Evolutionary conservation across 1,284 basidiomycete genomes (phyloP), one percentile per base, ranked within the genome.

Genomic region (Naganishia liquefaciens): DNA sequence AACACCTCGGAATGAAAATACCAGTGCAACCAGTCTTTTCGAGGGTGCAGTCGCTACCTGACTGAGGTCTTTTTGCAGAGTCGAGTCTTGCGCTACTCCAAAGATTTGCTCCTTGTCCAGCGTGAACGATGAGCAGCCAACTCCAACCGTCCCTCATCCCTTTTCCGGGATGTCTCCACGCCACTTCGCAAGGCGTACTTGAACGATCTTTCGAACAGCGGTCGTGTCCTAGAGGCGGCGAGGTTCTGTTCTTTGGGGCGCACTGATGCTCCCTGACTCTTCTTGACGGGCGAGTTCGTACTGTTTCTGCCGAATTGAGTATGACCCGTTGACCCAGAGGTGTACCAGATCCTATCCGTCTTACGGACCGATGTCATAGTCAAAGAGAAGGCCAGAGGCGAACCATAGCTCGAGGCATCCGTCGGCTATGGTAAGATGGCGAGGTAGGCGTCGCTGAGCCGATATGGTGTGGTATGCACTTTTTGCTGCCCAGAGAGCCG

Each of bases 271-370:
- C 1, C 19, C 40, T 21, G 44, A 37, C 11, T 42, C 44, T 15
- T 11, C 5, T 4, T 13, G 13, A 15, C 55, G 55, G 17, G 44
- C 37, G 19, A 30, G 44, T n/a, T 49, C 33, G 30, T 58, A 58
- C 27, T 64, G 54, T 23, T 52, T 37, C 19, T 62, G 44, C 77
- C 76, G 77, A 5, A 74, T 58, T n/a, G 61, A 61, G 65, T 79
- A 76, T 0, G 71, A 71, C 0, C 77, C 77, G 54, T 79, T 79
- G 10, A 77, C 76, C 77, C 77, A 77, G 1, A 58, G 55, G 25
- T 58, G 47, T n/a, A 58, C 11, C 19, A 58, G 55, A 21, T 58
- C 55, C 13, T 47, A n/a, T 19, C 27, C 13, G 30, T 58, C 46
- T 37, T 58, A 44, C 43, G 10, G 43, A 6, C 55, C 55, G 27